phyloP scores from a whole-genome alignment of 306 rosid species.

The Trifolium fragiferum region DNA sequence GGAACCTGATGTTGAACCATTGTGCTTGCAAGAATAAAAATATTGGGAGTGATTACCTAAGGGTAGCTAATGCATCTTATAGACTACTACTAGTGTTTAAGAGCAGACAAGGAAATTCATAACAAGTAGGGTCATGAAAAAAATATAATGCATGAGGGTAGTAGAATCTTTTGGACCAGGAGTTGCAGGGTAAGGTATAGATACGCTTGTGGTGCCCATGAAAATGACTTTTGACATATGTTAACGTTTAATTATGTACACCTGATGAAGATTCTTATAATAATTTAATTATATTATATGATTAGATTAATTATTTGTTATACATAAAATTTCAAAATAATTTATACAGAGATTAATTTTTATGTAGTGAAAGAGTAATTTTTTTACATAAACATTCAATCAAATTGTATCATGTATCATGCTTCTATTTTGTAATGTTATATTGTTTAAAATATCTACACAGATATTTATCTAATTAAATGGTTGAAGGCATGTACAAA shows the following conservation, averaged over 20 bases:
- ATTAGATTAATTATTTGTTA: background rate
- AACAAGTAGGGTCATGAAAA: conserved; percentile 38
- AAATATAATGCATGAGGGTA: conserved; percentile 24
- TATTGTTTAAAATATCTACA: too few relatives aligned
- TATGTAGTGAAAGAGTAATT: too few relatives aligned
- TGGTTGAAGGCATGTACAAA: too few relatives aligned
- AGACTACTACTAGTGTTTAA: background rate
- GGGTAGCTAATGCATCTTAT: conserved; percentile 27
- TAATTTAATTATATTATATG: background rate
- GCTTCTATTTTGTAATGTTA: too few relatives aligned
- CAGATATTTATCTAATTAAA: too few relatives aligned
- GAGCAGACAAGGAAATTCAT: conserved; percentile 34
- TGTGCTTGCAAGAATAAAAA: conserved; percentile 37
- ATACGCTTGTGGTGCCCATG: conserved; percentile 21
- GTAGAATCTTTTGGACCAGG: conserved; percentile 32
- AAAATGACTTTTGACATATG: conserved; percentile 16
- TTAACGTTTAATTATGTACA: background rate
- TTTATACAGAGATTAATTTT: too few relatives aligned
- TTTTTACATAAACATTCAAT: too few relatives aligned
- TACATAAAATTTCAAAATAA: background rate
- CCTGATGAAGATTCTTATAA: background rate
- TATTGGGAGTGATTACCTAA: conserved; percentile 7
- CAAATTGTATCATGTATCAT: too few relatives aligned
- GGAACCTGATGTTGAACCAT: conserved; percentile 28
- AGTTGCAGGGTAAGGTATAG: conserved; percentile 14